Percentiles rank a stretch among this genome's conserved stretches.
These are phyloP conservation scores for Hyaloscypha variabilis DNA, from an alignment of 495 filamentous ascomycete genomes.

Conservation along the genomic window DNA sequence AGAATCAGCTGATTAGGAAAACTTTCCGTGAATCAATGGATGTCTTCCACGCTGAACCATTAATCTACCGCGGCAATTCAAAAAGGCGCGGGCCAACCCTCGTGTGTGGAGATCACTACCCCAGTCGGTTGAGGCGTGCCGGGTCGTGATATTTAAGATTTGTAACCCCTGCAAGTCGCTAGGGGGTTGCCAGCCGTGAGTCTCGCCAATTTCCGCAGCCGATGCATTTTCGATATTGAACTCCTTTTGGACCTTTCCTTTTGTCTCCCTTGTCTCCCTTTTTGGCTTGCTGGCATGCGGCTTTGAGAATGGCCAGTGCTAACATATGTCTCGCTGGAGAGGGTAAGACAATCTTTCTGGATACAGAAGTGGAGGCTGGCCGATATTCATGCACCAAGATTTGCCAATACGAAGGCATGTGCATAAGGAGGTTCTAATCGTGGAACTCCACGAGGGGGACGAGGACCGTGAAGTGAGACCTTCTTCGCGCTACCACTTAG, in stretches of 20 bases:
- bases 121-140: not conserved
- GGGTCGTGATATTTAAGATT: not conserved
- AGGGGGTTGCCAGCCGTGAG: not conserved
- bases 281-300: not conserved
- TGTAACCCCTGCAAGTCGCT: not conserved
- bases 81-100: not conserved
- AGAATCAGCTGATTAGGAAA: not conserved
- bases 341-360: not conserved
- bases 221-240: slow-evolving; percentile 6
- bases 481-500: not conserved
- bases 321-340: not conserved
- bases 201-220: slow-evolving; percentile 13
- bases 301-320: not conserved
- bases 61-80: not conserved
- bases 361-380: not conserved
- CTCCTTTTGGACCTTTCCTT: too few species aligned
- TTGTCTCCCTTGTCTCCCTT: not conserved
- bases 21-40: not conserved
- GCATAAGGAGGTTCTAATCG: slow-evolving; percentile 17
- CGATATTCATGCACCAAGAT: not conserved
- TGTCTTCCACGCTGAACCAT: not conserved
- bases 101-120: slow-evolving; percentile 3
- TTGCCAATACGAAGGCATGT: slow-evolving; percentile 6
- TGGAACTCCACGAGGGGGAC: not conserved
- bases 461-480: slow-evolving; percentile 4